phyloP scores from a whole-genome alignment of 345 rosid species.

The Gossypium sturtianum region DNA sequence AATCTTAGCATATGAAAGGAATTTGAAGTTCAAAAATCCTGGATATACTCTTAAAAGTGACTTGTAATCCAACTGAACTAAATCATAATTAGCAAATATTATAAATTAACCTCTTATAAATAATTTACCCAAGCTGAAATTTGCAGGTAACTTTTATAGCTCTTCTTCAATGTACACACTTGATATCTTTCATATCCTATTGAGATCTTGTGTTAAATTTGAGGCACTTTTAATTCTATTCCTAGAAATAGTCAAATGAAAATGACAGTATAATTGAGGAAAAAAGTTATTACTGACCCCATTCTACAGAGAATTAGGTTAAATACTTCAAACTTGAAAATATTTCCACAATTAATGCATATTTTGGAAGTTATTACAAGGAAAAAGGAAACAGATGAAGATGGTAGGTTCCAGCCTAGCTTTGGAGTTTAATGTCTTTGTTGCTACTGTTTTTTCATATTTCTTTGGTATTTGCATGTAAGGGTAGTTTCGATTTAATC shows the following conservation, averaged over 20 bases:
- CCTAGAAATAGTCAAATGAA: not conserved
- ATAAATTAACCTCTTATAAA: too few species aligned
- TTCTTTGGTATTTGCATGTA: not conserved
- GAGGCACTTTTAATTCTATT: not conserved
- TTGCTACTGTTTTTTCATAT: not conserved
- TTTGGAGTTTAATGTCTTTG: constrained; percentile 7
- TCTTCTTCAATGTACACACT: too few species aligned
- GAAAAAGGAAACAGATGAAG: not conserved
- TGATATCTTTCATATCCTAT: not conserved
- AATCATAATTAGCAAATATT: too few species aligned
- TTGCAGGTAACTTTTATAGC: too few species aligned
- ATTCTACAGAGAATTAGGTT: not conserved
- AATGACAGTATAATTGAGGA: not conserved
- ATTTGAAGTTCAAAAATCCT: too few species aligned
- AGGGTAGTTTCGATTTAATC: not conserved
- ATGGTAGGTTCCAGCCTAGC: constrained; percentile 11
- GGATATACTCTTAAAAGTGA: too few species aligned
- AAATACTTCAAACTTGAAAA: not conserved
- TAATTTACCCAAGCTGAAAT: too few species aligned
- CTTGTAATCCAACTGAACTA: too few species aligned
- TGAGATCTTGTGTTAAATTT: not conserved
- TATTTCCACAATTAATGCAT: not conserved
- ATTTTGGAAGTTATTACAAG: not conserved
- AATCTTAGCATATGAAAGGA: too few species aligned
- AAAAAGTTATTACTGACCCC: not conserved